Base-by-base conservation (phyloP, 1,284 basidiomycete species). In the Marasmius tenuissimus region DNA sequence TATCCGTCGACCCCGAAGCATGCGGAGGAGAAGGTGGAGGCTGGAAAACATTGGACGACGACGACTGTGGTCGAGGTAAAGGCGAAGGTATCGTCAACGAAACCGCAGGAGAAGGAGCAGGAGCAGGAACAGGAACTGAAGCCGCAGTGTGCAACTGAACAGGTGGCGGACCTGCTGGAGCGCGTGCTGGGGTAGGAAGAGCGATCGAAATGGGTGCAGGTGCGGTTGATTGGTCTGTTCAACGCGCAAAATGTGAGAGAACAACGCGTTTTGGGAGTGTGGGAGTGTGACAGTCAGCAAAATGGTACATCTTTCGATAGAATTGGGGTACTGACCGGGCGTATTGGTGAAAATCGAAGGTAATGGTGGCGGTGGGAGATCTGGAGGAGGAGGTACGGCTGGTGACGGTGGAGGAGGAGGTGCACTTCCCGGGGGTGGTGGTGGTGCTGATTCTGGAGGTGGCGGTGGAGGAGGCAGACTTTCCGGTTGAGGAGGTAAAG, bases 11-110 rank as follows among this genome's bases (percentile, higher is more conserved):
- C 18, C 57, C 54, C 27, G 57, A 37, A 12, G 67, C 64, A 39
- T 66, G 68, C n/a, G 70, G 70, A 48, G 76, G 71, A 1, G 72
- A 71, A 8, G 68, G 67, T 1, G 63, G 69, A n/a, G 63, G 68
- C n/a, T 57, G 52, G 38, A 54, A 54, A 54, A 54, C 12, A 42
- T 16, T 47, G 4, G n/a, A 35, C 4, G 63, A 58, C 7, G 63
- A 60, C 12, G 66, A 61, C 9, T 66, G 63, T n/a, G 67, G 59
- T 16, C 65, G 65, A 5, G 38, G 63, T 1, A 69, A 63, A 14
- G 68, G 65, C 2, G 67, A 68, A 14, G 69, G 66, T n/a, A 66
- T 68, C 1, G 65, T 63, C 5, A 68, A 65, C 34, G 61, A 47
- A 47, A 34, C 53, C 9, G 34, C 39, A 39, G 48, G 18, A 22